Conservation (phyloP, 2,329 filamentous ascomycete species). For the Coniochaeta pulveracea region DNA sequence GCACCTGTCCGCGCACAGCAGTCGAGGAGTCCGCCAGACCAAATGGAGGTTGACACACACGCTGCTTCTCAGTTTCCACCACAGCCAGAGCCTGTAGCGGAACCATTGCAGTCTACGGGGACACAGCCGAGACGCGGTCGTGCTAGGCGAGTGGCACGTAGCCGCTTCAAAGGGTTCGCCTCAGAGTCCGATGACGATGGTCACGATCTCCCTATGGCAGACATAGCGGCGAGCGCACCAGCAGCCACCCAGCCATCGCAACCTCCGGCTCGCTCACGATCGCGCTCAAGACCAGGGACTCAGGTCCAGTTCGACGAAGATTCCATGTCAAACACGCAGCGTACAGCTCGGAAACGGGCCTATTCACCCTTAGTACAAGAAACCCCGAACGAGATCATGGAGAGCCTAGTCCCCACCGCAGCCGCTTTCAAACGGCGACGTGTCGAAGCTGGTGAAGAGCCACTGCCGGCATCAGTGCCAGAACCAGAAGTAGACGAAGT, state of each 20-base stretch:
- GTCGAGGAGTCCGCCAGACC: constrained; percentile 2
- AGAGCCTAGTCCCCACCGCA: constrained; percentile 64
- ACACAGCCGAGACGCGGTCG: constrained; percentile 11
- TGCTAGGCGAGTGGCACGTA: constrained; percentile 16
- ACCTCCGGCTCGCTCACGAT: constrained; percentile 17
- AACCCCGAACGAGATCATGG: constrained; percentile 45
- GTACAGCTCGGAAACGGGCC: constrained; percentile 32
- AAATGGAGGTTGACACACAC: constrained; percentile 16
- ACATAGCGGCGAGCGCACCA: constrained; percentile 21
- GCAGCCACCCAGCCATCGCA: constrained; percentile 35
- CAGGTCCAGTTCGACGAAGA: constrained; percentile 6
- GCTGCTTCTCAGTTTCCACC: constrained; percentile 4
- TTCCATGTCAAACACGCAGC: constrained; percentile 8
- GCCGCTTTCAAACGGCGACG: constrained; percentile 70
- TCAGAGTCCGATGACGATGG: constrained; percentile 23
- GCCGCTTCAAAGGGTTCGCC: constrained; percentile 66
- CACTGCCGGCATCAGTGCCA: constrained; percentile 22
- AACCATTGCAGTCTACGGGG: constrained; percentile 10
- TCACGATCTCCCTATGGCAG: too few species aligned
- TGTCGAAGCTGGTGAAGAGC: constrained; percentile 44
- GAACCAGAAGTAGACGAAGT: constrained; percentile 11
- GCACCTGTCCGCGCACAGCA: constrained; percentile 6
- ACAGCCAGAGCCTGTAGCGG: constrained; percentile 7
- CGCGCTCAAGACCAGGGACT: constrained; percentile 10
- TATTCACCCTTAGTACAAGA: constrained; percentile 27